These are phyloP conservation scores for Raffaelea albimanens DNA, from an alignment of 2,329 filamentous ascomycete species.

Conservation along the genomic window DNA sequence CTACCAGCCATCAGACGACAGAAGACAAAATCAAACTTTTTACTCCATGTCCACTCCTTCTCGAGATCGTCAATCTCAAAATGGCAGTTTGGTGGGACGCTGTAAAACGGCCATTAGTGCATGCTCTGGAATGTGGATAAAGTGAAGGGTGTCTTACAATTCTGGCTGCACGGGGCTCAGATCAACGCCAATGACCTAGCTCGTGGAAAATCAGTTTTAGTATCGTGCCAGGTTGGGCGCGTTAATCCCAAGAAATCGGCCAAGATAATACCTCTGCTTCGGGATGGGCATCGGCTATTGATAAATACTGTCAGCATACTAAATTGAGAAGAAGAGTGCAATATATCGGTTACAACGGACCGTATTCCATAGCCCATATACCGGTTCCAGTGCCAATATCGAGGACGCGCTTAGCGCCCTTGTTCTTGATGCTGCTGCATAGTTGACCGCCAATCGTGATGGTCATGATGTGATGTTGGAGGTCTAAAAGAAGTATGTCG, in stretches of 20 bases:
- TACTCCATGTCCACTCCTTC: constrained; percentile 15
- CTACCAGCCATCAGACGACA: neutral
- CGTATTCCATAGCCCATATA: constrained; percentile 9
- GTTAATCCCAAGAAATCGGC: too few relatives aligned
- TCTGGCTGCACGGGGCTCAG: constrained; percentile 15
- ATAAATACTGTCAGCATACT: neutral
- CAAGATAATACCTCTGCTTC: constrained; percentile 7
- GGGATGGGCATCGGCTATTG: constrained; percentile 8
- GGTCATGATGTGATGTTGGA: constrained; percentile 13
- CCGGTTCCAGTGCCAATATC: too few relatives aligned
- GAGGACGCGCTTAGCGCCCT: constrained; percentile 4
- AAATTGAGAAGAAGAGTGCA: too few relatives aligned
- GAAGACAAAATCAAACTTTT: constrained; percentile 9
- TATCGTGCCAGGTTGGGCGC: too few relatives aligned
- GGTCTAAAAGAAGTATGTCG: constrained; percentile 6
- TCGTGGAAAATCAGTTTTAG: neutral
- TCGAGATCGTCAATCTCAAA: constrained; percentile 15
- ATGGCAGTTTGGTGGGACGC: constrained; percentile 10
- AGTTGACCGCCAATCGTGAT: constrained; percentile 12
- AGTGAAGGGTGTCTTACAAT: constrained; percentile 1
- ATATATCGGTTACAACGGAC: neutral
- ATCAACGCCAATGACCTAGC: constrained; percentile 12
- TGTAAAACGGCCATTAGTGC: neutral
- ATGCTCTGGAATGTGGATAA: neutral
- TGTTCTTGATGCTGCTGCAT: constrained; percentile 13